Evolutionary conservation across 2,329 filamentous ascomycete species (phyloP).

Genomic region (Ophiostoma quercus): DNA sequence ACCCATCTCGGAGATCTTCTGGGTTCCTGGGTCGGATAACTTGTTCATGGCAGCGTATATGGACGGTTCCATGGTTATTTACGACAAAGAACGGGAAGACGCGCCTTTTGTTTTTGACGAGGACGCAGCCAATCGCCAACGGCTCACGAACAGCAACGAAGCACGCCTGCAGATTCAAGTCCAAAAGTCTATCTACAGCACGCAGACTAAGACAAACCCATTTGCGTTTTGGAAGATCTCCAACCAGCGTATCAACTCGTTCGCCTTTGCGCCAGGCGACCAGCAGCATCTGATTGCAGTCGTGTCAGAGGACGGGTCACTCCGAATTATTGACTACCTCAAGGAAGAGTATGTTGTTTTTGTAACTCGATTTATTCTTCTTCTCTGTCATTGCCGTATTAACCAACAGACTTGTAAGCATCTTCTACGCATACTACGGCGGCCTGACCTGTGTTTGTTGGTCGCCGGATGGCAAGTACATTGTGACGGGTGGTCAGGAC

Average conservation of each 20-base stretch:
- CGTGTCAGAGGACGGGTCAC: conserved; percentile 82
- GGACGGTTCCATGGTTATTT: conserved; percentile 86
- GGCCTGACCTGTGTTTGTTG: conserved; percentile 90
- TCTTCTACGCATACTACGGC: conserved; percentile 90
- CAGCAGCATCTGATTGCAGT: conserved; percentile 78
- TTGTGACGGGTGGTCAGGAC: conserved; percentile 91
- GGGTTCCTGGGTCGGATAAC: conserved; percentile 91
- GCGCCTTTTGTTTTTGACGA: conserved; percentile 70
- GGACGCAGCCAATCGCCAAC: conserved; percentile 55
- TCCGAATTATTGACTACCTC: conserved; percentile 87
- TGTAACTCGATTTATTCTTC: no score
- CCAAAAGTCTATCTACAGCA: conserved; percentile 86
- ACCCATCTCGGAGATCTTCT: conserved; percentile 79
- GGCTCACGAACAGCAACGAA: conserved; percentile 34
- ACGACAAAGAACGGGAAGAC: conserved; percentile 96
- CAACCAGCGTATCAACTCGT: conserved; percentile 83
- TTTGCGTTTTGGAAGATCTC: conserved; percentile 90
- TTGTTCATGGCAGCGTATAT: conserved; percentile 87
- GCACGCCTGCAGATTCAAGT: conserved; percentile 56
- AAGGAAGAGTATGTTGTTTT: conserved; percentile 62
- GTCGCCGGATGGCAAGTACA: conserved; percentile 95
- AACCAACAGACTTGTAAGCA: conserved; percentile 64
- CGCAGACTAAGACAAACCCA: conserved; percentile 88
- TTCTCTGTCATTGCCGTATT: background rate
- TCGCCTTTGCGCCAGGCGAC: conserved; percentile 81